A percentile compares a stretch with the other conserved stretches of the same genome.
Conservation (phyloP, 257 asterid genomes). For the Cruciata laevipes region DNA sequence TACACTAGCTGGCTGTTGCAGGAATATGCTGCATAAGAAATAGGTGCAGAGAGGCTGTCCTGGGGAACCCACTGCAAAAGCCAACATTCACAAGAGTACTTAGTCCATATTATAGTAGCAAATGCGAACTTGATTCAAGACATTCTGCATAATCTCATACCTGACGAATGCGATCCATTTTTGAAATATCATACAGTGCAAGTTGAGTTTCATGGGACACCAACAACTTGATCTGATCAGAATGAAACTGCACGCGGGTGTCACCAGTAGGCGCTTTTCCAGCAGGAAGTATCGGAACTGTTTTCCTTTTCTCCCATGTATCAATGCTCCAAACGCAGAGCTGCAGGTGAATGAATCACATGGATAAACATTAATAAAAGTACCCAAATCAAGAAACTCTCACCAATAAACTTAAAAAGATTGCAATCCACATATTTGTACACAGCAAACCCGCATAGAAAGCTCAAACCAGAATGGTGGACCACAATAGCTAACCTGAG, state of each 20-base stretch:
- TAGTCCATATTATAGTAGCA: background rate
- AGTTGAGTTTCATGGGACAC: conserved; percentile 89
- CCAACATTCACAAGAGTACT: conserved; percentile 18
- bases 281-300: conserved; percentile 65
- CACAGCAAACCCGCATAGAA: background rate
- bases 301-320: conserved; percentile 85
- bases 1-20: conserved; percentile 86
- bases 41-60: conserved; percentile 80
- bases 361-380: background rate
- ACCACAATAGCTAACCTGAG: conserved; percentile 52
- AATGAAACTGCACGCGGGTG: conserved; percentile 84
- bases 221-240: conserved; percentile 74
- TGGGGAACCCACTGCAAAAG: conserved; percentile 85
- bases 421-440: background rate
- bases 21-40: conserved; percentile 83
- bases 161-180: conserved; percentile 89
- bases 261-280: conserved; percentile 92
- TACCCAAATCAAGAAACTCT: background rate
- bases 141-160: conserved; percentile 25
- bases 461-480: background rate
- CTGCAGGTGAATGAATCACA: conserved; percentile 29
- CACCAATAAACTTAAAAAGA: background rate
- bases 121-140: background rate
- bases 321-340: conserved; percentile 94
- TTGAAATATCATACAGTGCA: conserved; percentile 82